Conservation (phyloP, 2,329 filamentous ascomycete genomes). For the Penicillium verrucosum region DNA sequence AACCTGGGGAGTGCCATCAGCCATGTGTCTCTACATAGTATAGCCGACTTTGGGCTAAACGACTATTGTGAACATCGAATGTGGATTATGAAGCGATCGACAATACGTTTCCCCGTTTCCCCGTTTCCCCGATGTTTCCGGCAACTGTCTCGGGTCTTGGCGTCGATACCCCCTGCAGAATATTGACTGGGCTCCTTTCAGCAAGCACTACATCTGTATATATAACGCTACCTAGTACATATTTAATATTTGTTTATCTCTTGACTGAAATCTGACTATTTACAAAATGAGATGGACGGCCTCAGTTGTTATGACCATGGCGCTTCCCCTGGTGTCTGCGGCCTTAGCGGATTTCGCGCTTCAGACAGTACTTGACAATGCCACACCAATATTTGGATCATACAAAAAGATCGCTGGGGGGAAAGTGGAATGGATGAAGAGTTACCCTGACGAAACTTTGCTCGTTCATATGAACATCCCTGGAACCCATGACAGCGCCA, state of each 20-base stretch:
- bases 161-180: background rate
- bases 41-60: background rate
- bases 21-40: background rate
- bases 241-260: background rate
- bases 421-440: slow-evolving; percentile 48
- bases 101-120: background rate
- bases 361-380: slow-evolving; percentile 43
- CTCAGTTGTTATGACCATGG: background rate
- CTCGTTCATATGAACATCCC: slow-evolving; percentile 51
- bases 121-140: background rate
- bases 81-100: background rate
- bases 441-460: slow-evolving; percentile 41
- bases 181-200: background rate
- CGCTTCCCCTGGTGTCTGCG: background rate
- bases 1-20: background rate
- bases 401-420: slow-evolving; percentile 22
- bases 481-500: slow-evolving; percentile 50
- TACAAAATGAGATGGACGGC: background rate
- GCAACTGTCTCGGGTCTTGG: background rate
- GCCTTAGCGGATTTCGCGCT: slow-evolving; percentile 39
- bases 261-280: background rate
- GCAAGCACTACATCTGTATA: background rate
- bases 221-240: background rate
- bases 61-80: background rate
- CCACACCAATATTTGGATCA: slow-evolving; percentile 45